Evolutionary conservation across 2,329 filamentous ascomycete genomes (phyloP), one percentile per base, ranked within the genome.

Genomic region (Volutella citrinella): DNA sequence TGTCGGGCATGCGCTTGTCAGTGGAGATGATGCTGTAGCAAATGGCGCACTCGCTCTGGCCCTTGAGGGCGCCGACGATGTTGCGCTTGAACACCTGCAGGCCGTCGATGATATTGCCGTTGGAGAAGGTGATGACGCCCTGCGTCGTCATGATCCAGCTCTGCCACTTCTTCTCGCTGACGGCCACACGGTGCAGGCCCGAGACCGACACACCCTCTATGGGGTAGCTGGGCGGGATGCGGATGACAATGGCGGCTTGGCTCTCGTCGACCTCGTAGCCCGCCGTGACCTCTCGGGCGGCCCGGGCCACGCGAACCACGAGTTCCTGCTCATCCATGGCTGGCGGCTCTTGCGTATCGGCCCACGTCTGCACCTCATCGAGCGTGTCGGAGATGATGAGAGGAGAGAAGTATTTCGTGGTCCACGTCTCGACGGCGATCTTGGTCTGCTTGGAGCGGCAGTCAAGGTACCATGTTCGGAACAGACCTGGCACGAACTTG

Each of bases 11-110:
- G 61, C 85, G 84, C 69, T 87, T 87, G 60, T 96, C 90, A 7
- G 78, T 80, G 13, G 87, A 87, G 45, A 98, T 87, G 55, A 98
- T 89, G 40, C 83, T 89, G 68, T 97, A 97, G 69, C 91, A 97
- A 57, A 97, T 97, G 9, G 93, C 88, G 57, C 93, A 98, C 62
- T 98, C 93, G 14, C 78, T 86, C 63, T 97, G 90, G 21, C 90
- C 93, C 66, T 95, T 93, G 46, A 98, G 74, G 5, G 87, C 87
- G 2, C 88, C 87, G 11, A 83, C 78, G 10, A 98, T 83, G 59
- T 97, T 97, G 44, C 83, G 79, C 45, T 86, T 80, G 72, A 95
- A 97, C 8, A 87, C 82, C 10, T 82, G 73, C 19, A 98, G 69
- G 3, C 90, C 93, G 49, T 97, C 91, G 34, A 90, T 84, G 37